Evolutionary conservation across 192 early-diverging fungal species (phyloP).

Genomic region (Backusella parvicylindrica): DNA sequence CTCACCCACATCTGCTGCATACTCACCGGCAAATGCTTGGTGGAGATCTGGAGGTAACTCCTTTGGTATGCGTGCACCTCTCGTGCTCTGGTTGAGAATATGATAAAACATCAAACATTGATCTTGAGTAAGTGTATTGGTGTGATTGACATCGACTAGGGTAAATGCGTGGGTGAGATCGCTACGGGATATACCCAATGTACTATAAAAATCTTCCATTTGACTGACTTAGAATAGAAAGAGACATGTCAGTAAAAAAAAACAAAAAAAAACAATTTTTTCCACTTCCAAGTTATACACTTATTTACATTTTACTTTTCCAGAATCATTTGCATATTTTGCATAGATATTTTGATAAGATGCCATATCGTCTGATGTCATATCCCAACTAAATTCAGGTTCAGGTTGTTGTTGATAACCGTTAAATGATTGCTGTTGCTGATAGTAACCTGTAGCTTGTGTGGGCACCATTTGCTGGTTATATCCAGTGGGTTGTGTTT

Average conservation of each 20-base stretch:
- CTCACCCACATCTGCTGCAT: conserved; percentile 40
- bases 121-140: conserved; percentile 52
- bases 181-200: conserved; percentile 45
- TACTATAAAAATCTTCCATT: conserved; percentile 54
- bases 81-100: conserved; percentile 52
- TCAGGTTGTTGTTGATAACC: neutral
- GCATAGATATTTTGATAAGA: conserved; percentile 57
- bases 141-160: conserved; percentile 53
- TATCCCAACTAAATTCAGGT: conserved; percentile 63
- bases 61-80: conserved; percentile 48
- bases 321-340: conserved; percentile 46
- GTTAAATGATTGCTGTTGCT: conserved; percentile 1
- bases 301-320: conserved; percentile 55
- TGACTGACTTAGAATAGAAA: conserved; percentile 48
- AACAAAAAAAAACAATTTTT: too few species aligned
- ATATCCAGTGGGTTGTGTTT: conserved; percentile 22
- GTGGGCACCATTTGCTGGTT: conserved; percentile 12
- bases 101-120: conserved; percentile 56
- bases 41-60: conserved; percentile 47
- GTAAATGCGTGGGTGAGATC: conserved; percentile 48
- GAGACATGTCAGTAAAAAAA: neutral
- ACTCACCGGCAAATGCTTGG: conserved; percentile 51
- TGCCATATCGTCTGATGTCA: conserved; percentile 51
- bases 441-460: conserved; percentile 18
- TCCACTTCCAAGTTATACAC: too few species aligned